These are phyloP conservation scores for Pythium brassicae DNA, from an alignment of 352 stramenopile genomes.

Conservation along the genomic window DNA sequence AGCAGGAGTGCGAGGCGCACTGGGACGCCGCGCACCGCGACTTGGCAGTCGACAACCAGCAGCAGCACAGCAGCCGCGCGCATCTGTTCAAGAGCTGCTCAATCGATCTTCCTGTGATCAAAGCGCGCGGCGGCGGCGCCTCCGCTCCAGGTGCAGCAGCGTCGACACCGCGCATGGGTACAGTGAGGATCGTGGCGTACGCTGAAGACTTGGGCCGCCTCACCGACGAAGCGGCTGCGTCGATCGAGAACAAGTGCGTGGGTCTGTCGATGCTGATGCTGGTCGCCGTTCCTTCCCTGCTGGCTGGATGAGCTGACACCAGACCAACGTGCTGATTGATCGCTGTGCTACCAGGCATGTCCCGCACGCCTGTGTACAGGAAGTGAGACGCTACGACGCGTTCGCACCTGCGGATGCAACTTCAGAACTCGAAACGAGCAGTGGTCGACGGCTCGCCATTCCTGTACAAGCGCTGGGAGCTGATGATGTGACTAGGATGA, in stretches of 20 bases:
- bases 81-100: slow-evolving; percentile 44
- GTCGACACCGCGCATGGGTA: slow-evolving; percentile 17
- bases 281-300: neutral
- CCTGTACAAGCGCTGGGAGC: neutral
- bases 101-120: slow-evolving; percentile 54
- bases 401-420: neutral
- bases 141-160: neutral
- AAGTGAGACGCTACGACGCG: slow-evolving; percentile 3
- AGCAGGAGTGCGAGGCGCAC: slow-evolving; percentile 25
- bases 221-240: slow-evolving; percentile 4
- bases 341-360: slow-evolving; percentile 4
- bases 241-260: slow-evolving; percentile 10
- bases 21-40: slow-evolving; percentile 10
- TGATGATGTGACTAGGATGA: neutral
- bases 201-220: slow-evolving; percentile 31
- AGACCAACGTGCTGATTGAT: neutral
- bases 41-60: neutral
- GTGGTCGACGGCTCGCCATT: neutral
- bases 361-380: neutral
- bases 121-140: neutral
- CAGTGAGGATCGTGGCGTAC: slow-evolving; percentile 29
- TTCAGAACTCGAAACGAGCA: neutral
- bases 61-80: neutral
- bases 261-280: no score
- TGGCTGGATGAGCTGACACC: neutral